Evolutionary conservation across 768 basidiomycete genomes (phyloP).

Genomic region (Chalciporus pseudorubinellus): DNA sequence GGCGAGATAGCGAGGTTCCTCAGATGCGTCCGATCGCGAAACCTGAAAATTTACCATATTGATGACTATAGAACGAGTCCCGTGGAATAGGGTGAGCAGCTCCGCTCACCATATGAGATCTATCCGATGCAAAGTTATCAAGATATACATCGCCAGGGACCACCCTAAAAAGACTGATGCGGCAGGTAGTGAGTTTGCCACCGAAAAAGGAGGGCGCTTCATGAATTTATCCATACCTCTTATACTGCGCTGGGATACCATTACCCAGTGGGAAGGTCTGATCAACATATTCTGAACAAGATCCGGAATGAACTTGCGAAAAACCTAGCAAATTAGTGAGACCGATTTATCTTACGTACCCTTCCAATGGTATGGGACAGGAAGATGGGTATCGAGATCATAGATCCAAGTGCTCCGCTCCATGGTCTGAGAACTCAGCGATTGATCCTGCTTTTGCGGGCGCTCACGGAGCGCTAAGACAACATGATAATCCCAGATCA

Average conservation of each 20-base stretch:
- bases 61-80: conserved; percentile 1
- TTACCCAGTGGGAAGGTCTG: conserved; percentile 41
- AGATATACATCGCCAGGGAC: conserved; percentile 51
- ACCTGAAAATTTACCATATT: conserved; percentile 6
- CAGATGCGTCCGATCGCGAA: conserved; percentile 4
- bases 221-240: conserved; percentile 39
- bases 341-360: conserved; percentile 34
- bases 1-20: conserved; percentile 35
- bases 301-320: conserved; percentile 18
- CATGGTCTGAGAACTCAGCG: conserved; percentile 1
- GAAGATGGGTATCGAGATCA: conserved; percentile 60
- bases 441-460: neutral
- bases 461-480: conserved; percentile 51
- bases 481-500: conserved; percentile 79
- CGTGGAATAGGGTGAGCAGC: conserved; percentile 11
- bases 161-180: conserved; percentile 58
- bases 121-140: conserved; percentile 66
- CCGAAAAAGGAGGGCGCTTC: neutral
- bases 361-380: conserved; percentile 49
- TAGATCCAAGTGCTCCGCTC: conserved; percentile 53
- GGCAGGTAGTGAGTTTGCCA: conserved; percentile 1
- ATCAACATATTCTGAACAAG: conserved; percentile 43
- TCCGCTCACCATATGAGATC: conserved; percentile 66
- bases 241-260: conserved; percentile 34
- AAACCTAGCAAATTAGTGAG: neutral